Evolutionary conservation across 768 basidiomycete genomes (phyloP).

Genomic region (Russula compacta): DNA sequence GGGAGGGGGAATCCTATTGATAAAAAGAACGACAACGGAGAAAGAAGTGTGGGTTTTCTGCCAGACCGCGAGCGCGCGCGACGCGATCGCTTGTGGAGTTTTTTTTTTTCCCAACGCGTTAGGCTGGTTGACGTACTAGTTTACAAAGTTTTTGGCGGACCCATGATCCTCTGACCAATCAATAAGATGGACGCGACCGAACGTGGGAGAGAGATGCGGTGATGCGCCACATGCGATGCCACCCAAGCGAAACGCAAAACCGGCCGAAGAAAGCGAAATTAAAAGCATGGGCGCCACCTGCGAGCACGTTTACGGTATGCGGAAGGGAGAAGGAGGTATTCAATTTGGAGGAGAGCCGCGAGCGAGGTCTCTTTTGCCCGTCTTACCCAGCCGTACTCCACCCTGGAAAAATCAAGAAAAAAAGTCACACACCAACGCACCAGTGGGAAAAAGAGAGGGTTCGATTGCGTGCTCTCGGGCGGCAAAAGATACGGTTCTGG

Average conservation of each 20-base stretch:
- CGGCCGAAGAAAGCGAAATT: background rate
- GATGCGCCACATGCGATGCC: background rate
- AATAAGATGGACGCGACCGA: background rate
- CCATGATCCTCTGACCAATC: background rate
- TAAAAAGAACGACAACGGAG: too few relatives aligned
- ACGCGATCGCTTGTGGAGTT: background rate
- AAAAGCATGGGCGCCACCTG: background rate
- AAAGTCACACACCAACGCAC: background rate
- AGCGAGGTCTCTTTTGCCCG: background rate
- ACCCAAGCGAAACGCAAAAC: background rate
- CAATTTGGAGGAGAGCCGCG: background rate
- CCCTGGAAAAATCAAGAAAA: background rate
- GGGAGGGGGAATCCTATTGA: too few relatives aligned
- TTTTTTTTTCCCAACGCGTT: background rate
- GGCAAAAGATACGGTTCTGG: background rate
- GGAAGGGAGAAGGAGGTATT: too few relatives aligned
- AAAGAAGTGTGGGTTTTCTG: too few relatives aligned
- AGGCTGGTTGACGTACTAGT: background rate
- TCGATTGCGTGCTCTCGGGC: slow-evolving; percentile 2
- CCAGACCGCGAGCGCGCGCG: background rate
- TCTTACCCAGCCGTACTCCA: background rate
- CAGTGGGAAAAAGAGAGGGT: background rate
- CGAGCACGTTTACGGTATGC: background rate
- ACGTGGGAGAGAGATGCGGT: background rate
- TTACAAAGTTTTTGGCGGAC: too few relatives aligned